A percentile compares a stretch with the other conserved stretches of the same genome.
These are phyloP conservation scores for Phytophthora pistaciae DNA, from an alignment of 352 stramenopile species.

Conservation along the genomic window DNA sequence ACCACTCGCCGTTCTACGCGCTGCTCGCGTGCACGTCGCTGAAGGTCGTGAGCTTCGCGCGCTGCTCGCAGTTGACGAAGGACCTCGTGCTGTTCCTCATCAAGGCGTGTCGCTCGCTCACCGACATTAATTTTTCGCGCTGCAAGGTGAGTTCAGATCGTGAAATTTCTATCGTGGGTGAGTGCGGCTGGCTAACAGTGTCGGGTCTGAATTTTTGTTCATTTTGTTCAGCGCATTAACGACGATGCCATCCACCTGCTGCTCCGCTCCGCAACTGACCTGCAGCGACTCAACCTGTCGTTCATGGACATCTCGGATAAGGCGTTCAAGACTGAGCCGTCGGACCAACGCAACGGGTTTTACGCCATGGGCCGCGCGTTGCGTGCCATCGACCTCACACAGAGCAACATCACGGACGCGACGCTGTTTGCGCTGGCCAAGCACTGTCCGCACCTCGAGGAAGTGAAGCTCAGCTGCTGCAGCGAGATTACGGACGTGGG, in stretches of 20 bases:
- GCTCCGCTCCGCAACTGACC: constrained; percentile 59
- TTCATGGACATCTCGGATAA: constrained; percentile 86
- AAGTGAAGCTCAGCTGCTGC: constrained; percentile 81
- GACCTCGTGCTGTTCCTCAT: constrained; percentile 83
- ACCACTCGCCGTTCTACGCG: constrained; percentile 77
- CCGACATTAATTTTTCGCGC: constrained; percentile 81
- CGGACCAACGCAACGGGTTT: constrained; percentile 49
- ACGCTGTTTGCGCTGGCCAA: constrained; percentile 69
- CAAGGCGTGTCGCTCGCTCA: constrained; percentile 80
- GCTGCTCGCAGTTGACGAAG: constrained; percentile 84
- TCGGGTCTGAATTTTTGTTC: constrained; percentile 8
- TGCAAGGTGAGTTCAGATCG: constrained; percentile 64
- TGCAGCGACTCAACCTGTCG: constrained; percentile 82
- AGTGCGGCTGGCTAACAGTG: constrained; percentile 8
- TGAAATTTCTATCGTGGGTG: background rate
- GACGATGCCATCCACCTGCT: constrained; percentile 80
- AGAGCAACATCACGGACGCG: constrained; percentile 77
- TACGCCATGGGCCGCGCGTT: constrained; percentile 60
- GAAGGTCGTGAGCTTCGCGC: constrained; percentile 80
- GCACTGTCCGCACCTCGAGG: constrained; percentile 71
- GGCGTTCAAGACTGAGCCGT: constrained; percentile 62
- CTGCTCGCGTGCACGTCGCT: constrained; percentile 81
- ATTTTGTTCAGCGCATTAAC: constrained; percentile 58
- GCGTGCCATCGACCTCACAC: constrained; percentile 72
- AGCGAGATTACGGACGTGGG: constrained; percentile 82